Base-by-base conservation (phyloP, 1,284 basidiomycete genomes). In the Leccinum fallax region DNA sequence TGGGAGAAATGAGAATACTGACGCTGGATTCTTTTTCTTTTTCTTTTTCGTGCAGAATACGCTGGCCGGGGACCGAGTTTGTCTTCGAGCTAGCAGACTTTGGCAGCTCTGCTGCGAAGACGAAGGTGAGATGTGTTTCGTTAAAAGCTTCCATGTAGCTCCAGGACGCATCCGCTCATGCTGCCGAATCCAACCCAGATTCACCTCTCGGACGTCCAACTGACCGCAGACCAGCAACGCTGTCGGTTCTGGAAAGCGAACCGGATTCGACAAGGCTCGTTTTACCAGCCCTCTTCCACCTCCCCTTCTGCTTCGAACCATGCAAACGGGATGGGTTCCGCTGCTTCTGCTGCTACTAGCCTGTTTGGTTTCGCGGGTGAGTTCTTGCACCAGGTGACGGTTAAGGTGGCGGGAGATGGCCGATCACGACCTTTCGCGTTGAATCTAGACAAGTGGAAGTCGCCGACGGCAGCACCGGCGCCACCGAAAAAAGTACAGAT, bases 231-330 rank as follows among this genome's bases (percentile, higher is more conserved):
- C 54, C 63, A 69, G 10, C 71, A 74, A 62, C 73, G 71, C 32
- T 72, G 70, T 53, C 65, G 71, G 49, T 72, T 62, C 65, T 72
- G 71, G 71, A 72, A 62, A 34, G 71, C 71, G 10, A 75, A 62
- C 43, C 71, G 73, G 30, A 65, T 71, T 57, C 68, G 71, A 43
- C 71, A 72, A 53, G 34, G 16, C 53, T 72, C 71, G 5, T 72
- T 75, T 62, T 72, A 72, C 57, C 73, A 74, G 49, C 60, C 70
- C 49, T 67, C 73, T 0, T 1, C 66, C 9, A 9, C 70, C 30
- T 6, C 59, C 2, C 1, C 63, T 21, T 48, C 43, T 21, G 19
- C 43, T 32, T 57, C 57, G 38, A 60, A 19, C 43, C 64, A 69
- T 57, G 61, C 58, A n/a, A 58, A 19, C 30, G 62, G 64, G 11